phyloP scores from a whole-genome alignment of 1,284 basidiomycete species.

The Apiotrichum gamsii region DNA sequence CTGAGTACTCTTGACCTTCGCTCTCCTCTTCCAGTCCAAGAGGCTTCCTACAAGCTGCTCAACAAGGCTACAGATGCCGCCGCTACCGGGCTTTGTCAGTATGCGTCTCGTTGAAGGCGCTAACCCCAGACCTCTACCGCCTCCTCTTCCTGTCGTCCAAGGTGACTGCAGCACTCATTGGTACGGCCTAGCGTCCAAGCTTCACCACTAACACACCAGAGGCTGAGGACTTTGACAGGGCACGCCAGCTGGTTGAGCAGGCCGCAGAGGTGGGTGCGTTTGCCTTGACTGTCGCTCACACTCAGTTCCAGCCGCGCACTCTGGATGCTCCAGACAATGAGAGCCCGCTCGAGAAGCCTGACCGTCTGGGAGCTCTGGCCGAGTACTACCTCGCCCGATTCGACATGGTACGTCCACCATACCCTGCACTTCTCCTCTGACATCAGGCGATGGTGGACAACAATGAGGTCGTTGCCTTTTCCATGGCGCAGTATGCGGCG shows the following conservation, averaged over 20 bases:
- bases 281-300: no score
- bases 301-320: no score
- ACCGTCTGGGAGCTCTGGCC: background rate
- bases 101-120: background rate
- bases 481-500: slow-evolving; percentile 3
- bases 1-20: background rate
- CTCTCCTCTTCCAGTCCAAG: background rate
- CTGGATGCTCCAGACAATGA: no score
- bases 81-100: slow-evolving; percentile 6
- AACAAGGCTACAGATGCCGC: background rate
- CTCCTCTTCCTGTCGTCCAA: slow-evolving; percentile 5
- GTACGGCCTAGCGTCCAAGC: no score
- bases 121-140: slow-evolving; percentile 2
- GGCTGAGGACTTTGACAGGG: no score
- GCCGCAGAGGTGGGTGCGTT: slow-evolving; percentile 9
- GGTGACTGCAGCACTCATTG: background rate
- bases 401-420: background rate
- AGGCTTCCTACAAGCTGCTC: slow-evolving; percentile 7
- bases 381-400: slow-evolving; percentile 7
- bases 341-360: no score
- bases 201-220: no score
- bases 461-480: slow-evolving; percentile 5
- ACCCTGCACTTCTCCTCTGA: no score
- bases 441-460: background rate
- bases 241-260: background rate